A percentile compares a stretch with the other conserved stretches of the same genome.
These are phyloP conservation scores for Rhododendron kiyosumense DNA, from an alignment of 148 eudicot genomes.

Conservation along the genomic window DNA sequence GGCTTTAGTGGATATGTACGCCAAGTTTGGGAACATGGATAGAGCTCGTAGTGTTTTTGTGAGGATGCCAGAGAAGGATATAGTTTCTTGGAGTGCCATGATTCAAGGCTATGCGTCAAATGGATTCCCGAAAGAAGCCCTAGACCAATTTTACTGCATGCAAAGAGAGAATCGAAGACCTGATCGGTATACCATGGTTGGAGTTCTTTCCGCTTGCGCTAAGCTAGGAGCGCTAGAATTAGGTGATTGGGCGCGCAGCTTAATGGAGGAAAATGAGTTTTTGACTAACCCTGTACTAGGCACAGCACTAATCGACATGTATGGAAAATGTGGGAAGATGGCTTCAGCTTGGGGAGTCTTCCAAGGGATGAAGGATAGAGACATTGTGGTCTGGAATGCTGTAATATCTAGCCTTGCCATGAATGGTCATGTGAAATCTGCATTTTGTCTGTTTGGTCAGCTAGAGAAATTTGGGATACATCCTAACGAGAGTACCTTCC, in stretches of 20 bases:
- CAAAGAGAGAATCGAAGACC: background rate
- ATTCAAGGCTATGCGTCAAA: constrained; percentile 12
- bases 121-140: constrained; percentile 8
- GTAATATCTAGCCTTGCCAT: constrained; percentile 11
- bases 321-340: constrained; percentile 15
- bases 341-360: constrained; percentile 11
- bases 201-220: constrained; percentile 7
- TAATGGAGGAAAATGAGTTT: constrained; percentile 1
- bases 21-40: constrained; percentile 2
- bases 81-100: constrained; percentile 13
- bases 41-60: constrained; percentile 2
- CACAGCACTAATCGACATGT: constrained; percentile 6
- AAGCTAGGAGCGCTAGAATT: constrained; percentile 9
- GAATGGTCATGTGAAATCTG: constrained; percentile 10
- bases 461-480: background rate
- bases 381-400: constrained; percentile 11
- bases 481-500: constrained; percentile 4
- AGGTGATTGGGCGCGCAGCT: constrained; percentile 3
- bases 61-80: constrained; percentile 5
- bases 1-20: constrained; percentile 3
- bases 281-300: constrained; percentile 6
- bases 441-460: constrained; percentile 7
- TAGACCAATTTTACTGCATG: constrained; percentile 6
- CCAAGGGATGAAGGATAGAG: constrained; percentile 4
- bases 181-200: constrained; percentile 11